A percentile compares a stretch with the other conserved stretches of the same genome.
These are phyloP conservation scores for Raphanus raphanistrum DNA, from an alignment of 345 rosid genomes.

Conservation along the genomic window DNA sequence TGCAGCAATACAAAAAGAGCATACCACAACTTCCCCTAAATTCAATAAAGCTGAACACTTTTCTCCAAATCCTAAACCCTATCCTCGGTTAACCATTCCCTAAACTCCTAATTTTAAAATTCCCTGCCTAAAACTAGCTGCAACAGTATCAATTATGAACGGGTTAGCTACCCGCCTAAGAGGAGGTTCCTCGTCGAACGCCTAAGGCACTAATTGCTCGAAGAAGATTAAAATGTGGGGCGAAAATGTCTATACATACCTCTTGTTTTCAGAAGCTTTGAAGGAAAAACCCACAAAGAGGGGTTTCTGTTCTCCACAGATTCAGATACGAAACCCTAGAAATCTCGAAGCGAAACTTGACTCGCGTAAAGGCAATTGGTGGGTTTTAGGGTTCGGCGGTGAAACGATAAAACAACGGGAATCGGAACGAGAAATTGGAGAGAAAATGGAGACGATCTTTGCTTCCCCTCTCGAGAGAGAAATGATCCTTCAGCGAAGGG, in stretches of 20 bases:
- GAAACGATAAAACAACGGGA: constrained; percentile 4
- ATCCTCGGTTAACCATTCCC: constrained; percentile 9
- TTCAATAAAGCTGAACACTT: neutral
- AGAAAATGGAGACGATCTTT: constrained; percentile 1
- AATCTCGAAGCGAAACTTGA: constrained; percentile 26
- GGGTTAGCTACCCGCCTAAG: neutral
- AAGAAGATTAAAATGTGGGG: constrained; percentile 6
- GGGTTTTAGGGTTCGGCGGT: constrained; percentile 15
- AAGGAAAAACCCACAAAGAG: neutral
- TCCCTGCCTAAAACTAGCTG: constrained; percentile 14
- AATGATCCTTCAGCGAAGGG: constrained; percentile 7
- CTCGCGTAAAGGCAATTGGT: constrained; percentile 11
- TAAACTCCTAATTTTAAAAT: constrained; percentile 16
- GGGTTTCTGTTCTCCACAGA: constrained; percentile 11
- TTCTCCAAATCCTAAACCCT: constrained; percentile 32
- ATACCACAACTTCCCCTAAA: neutral
- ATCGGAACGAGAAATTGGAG: constrained; percentile 4
- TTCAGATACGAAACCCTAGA: constrained; percentile 40
- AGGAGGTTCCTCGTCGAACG: neutral
- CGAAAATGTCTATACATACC: constrained; percentile 10
- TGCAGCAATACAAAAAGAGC: neutral
- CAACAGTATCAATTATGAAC: neutral
- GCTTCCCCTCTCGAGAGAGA: neutral
- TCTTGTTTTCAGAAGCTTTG: constrained; percentile 11
- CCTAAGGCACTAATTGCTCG: constrained; percentile 1